phyloP scores from a whole-genome alignment of 2,329 filamentous ascomycete genomes.

The Monosporascus sp. region DNA sequence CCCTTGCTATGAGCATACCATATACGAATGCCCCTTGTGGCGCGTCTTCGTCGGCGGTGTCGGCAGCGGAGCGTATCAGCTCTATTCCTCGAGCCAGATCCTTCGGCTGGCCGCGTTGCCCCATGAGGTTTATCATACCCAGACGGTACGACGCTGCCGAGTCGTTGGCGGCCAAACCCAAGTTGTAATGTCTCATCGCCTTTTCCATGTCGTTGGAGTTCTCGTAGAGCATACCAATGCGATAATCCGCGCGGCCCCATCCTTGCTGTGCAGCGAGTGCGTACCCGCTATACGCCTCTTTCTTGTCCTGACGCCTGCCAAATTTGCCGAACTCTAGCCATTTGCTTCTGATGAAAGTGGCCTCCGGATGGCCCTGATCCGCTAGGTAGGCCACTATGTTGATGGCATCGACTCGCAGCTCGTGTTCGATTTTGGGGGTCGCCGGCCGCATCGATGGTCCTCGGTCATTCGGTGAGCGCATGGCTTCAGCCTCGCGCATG shows the following conservation, averaged over 20 bases:
- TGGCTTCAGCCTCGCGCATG: conserved; percentile 51
- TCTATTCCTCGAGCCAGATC: conserved; percentile 74
- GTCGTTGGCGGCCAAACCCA: conserved; percentile 72
- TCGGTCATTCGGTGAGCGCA: conserved; percentile 26
- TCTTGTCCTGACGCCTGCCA: conserved; percentile 83
- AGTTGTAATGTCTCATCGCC: conserved; percentile 84
- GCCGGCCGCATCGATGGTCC: conserved; percentile 52
- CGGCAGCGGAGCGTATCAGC: conserved; percentile 75
- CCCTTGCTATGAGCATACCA: conserved; percentile 86
- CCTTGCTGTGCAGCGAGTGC: conserved; percentile 78
- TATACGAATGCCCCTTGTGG: conserved; percentile 94
- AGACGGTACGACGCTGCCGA: conserved; percentile 82
- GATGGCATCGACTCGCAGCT: conserved; percentile 79
- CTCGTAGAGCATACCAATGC: conserved; percentile 98
- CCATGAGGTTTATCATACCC: conserved; percentile 95
- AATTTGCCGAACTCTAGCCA: conserved; percentile 99
- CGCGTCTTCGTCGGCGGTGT: conserved; percentile 89
- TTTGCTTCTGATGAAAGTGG: conserved; percentile 89
- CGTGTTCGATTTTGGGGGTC: conserved; percentile 84
- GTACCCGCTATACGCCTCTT: conserved; percentile 87
- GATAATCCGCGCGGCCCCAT: conserved; percentile 85
- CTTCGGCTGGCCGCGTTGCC: conserved; percentile 84
- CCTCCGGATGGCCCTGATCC: conserved; percentile 87
- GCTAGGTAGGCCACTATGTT: conserved; percentile 89
- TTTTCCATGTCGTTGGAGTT: conserved; percentile 88